Percentiles rank a stretch among this genome's conserved stretches.
phyloP scores from a whole-genome alignment of 2,329 filamentous ascomycete genomes.

The Aureobasidium mangrovei region DNA sequence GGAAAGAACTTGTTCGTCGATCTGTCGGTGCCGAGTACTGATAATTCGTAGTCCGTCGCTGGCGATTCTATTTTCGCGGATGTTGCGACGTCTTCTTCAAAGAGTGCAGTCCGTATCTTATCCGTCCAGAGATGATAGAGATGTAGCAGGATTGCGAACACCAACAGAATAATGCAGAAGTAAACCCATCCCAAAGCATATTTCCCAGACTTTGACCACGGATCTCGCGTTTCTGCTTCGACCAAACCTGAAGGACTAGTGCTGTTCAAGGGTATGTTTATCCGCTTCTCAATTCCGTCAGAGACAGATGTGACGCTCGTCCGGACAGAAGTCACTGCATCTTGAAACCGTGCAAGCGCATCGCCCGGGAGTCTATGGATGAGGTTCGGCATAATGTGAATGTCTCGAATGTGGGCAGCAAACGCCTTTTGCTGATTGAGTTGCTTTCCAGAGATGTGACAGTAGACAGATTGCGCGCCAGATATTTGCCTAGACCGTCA shows the following conservation, averaged over 20 bases:
- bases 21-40: constrained; percentile 50
- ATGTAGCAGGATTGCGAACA: constrained; percentile 58
- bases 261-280: constrained; percentile 48
- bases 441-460: not conserved
- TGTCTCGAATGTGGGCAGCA: not conserved
- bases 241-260: constrained; percentile 48
- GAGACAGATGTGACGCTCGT: not conserved
- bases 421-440: not conserved
- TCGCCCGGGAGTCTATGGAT: not conserved
- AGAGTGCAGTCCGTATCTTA: constrained; percentile 80
- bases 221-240: constrained; percentile 55
- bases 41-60: constrained; percentile 53
- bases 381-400: not conserved
- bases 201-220: constrained; percentile 73
- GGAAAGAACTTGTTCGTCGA: constrained; percentile 70
- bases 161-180: constrained; percentile 66
- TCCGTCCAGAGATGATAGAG: constrained; percentile 88
- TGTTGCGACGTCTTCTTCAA: constrained; percentile 70
- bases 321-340: not conserved
- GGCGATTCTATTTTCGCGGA: constrained; percentile 50
- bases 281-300: constrained; percentile 30
- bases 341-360: not conserved
- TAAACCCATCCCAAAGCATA: constrained; percentile 85
- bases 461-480: not conserved
- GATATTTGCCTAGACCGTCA: not conserved